These are phyloP conservation scores for Aureococcus anophagefferens DNA, from an alignment of 108 stramenopile species.

Conservation along the genomic window DNA sequence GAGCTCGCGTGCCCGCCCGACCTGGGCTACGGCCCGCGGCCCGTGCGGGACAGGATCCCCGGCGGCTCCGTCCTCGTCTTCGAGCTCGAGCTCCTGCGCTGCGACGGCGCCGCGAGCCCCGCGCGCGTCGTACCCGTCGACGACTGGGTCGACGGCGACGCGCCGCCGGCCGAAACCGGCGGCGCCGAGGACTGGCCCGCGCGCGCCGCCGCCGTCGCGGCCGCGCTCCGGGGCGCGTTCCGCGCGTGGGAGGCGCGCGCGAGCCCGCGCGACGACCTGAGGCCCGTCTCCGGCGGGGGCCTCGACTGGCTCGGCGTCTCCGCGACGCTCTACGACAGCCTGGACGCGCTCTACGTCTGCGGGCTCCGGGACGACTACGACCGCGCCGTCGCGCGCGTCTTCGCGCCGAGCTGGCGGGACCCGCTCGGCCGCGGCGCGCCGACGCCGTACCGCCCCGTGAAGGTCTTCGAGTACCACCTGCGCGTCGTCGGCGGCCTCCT, in stretches of 20 bases:
- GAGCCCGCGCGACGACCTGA: slow-evolving; percentile 42
- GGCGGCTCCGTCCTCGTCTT: too few species aligned
- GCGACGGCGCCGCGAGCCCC: too few species aligned
- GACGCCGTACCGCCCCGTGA: slow-evolving; percentile 26
- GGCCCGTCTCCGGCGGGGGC: slow-evolving; percentile 18
- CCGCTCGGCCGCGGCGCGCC: slow-evolving; percentile 16
- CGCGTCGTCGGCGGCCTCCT: slow-evolving; percentile 59
- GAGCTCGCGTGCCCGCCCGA: too few species aligned
- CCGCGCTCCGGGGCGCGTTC: too few species aligned
- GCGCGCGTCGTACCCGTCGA: too few species aligned
- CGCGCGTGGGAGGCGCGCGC: slow-evolving; percentile 3
- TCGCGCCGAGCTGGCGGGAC: slow-evolving; percentile 3
- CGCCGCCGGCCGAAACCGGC: too few species aligned
- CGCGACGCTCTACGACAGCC: slow-evolving; percentile 53
- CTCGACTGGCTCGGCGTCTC: slow-evolving; percentile 38
- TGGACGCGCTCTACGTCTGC: slow-evolving; percentile 60
- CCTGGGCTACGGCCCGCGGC: too few species aligned
- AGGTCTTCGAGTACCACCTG: slow-evolving; percentile 65
- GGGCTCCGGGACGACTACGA: slow-evolving; percentile 47
- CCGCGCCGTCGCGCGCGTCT: slow-evolving; percentile 32
- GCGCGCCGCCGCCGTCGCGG: too few species aligned
- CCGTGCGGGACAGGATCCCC: too few species aligned
- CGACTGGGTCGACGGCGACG: too few species aligned
- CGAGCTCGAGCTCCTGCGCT: too few species aligned
- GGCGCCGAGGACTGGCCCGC: too few species aligned